Evolutionary conservation across 805 yeast species (phyloP), one percentile per base, ranked within the genome.

Genomic region (Priceomyces castillae): DNA sequence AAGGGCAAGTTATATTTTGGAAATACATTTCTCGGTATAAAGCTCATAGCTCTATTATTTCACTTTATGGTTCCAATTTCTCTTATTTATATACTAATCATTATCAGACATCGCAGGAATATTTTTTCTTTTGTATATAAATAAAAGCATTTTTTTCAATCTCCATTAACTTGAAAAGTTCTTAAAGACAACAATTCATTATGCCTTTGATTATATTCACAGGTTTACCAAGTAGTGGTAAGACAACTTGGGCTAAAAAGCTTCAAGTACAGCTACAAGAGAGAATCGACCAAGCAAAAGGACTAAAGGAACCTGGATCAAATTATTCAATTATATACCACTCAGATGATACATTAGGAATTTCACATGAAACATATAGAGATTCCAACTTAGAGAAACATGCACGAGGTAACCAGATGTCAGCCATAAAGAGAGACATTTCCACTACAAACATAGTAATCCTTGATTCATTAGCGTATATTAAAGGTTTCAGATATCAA

Each of bases 401-500:
- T 19, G 81, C 88, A 0, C 74, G 98, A 40, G 95, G 95, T 0
- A 75, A 78, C 20, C 96, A 90, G 54, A 82, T 90, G 67, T 80
- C 95, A 0, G 96, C 95, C 0, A 94, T 92, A 14, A 88, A 89
- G 56, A 74, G 97, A 50, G 88, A 85, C 49, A 63, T 94, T 2
- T 73, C 86, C 1, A 74, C 82, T 31, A 69, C 76, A 23, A 82
- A 78, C 16, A 74, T 94, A 22, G 97, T 94, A 1, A 81, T 94
- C 14, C 72, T 94, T 41, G 99, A 94, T 61, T 79, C 94, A 1
- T 71, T 90, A 54, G 82, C 87, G 33, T 94, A 94, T 60, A 94
- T 94, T 55, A 94, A 94, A 59, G 99, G 99, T 0, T 90, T 90
- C 61, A 72, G 99, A 47, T 94, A 94, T 64, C 99, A 94, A 64